A percentile compares a stretch with the other conserved stretches of the same genome.
Conservation (phyloP, 306 rosid genomes). For the Sphenostylis stenocarpa region DNA sequence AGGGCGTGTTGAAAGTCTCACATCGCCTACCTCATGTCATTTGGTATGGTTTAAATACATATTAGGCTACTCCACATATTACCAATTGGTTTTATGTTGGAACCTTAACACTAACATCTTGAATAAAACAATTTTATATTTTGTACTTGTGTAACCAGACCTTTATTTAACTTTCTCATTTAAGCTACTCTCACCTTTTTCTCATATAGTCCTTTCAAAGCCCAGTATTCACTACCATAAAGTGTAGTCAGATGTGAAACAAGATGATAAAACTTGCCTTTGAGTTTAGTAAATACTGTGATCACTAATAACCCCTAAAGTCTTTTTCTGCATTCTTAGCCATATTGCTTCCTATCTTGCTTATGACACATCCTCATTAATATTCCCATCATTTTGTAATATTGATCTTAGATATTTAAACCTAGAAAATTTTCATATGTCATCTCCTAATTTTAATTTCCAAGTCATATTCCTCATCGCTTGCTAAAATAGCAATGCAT, state of each 20-base stretch:
- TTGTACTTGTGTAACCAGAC: not conserved
- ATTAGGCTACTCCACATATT: too few relatives aligned
- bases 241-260: not conserved
- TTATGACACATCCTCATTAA: not conserved
- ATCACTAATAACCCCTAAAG: not conserved
- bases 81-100: too few relatives aligned
- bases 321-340: not conserved
- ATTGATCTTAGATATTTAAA: not conserved
- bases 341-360: not conserved
- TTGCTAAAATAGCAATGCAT: not conserved
- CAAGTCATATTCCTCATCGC: not conserved
- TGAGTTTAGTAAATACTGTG: not conserved
- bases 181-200: not conserved
- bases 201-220: not conserved
- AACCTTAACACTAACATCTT: too few relatives aligned
- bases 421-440: not conserved
- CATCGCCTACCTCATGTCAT: too few relatives aligned
- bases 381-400: not conserved
- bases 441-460: not conserved
- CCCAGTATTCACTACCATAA: not conserved
- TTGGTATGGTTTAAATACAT: too few relatives aligned
- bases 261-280: not conserved
- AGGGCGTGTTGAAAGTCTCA: too few relatives aligned
- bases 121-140: not conserved
- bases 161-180: not conserved